Percentiles rank a stretch among this genome's conserved stretches.
phyloP scores from a whole-genome alignment of 768 basidiomycete genomes.

The Melanogaster broomeanus region DNA sequence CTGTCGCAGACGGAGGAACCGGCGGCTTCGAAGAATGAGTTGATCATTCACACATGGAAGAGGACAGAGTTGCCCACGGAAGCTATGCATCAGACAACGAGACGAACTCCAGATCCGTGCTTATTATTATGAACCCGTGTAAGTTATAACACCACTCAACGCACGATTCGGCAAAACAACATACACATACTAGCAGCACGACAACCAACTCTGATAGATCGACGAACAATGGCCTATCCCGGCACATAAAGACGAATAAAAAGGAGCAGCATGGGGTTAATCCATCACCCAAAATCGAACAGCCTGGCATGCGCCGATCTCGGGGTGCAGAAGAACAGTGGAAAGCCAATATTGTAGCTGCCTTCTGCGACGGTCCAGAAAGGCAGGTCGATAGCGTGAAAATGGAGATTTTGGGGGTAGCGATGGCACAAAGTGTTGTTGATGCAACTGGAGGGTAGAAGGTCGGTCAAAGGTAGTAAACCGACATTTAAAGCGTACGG shows the following conservation, averaged over 20 bases:
- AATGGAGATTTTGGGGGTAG: slow-evolving; percentile 73
- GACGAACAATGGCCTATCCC: neutral
- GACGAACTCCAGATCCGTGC: too few relatives aligned
- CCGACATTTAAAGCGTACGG: slow-evolving; percentile 38
- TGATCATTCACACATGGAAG: too few relatives aligned
- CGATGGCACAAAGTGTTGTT: slow-evolving; percentile 50
- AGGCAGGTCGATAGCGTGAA: slow-evolving; percentile 64
- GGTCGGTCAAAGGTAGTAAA: neutral
- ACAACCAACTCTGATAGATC: neutral
- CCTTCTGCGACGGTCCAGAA: slow-evolving; percentile 63
- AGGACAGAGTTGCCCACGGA: too few relatives aligned
- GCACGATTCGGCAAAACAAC: too few relatives aligned
- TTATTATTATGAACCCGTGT: too few relatives aligned
- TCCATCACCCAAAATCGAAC: slow-evolving; percentile 66
- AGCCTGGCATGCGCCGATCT: slow-evolving; percentile 61
- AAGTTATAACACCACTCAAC: too few relatives aligned
- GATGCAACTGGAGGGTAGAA: slow-evolving; percentile 38
- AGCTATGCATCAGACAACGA: too few relatives aligned
- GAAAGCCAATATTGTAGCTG: slow-evolving; percentile 69
- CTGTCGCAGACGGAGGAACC: too few relatives aligned
- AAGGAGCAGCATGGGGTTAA: slow-evolving; percentile 3
- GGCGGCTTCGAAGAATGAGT: too few relatives aligned
- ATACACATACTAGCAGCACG: neutral
- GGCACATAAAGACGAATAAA: slow-evolving; percentile 1
- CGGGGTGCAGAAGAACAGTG: slow-evolving; percentile 65